Evolutionary conservation across 1,284 basidiomycete genomes (phyloP).

Genomic region (Anthracocystis panici-leucophaei): DNA sequence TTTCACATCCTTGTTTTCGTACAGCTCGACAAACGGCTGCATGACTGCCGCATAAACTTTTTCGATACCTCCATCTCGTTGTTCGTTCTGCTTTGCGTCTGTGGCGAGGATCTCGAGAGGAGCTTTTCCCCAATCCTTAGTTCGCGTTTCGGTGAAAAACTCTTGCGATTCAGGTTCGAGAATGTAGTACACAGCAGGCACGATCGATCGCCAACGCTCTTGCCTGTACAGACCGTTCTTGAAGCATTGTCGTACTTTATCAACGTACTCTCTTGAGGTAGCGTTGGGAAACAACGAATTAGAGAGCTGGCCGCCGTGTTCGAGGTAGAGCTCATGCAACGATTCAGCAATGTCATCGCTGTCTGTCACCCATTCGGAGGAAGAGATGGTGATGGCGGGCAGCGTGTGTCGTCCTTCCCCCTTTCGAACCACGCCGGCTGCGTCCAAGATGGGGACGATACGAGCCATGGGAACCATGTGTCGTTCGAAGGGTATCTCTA

Average conservation of each 20-base stretch:
- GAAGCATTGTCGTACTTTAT: conserved; percentile 1
- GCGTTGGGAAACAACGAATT: conserved; percentile 29
- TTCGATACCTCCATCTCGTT: conserved; percentile 15
- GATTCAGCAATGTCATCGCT: conserved; percentile 24
- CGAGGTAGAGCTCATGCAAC: conserved; percentile 30
- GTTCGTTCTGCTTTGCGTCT: conserved; percentile 17
- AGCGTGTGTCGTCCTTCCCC: conserved; percentile 4
- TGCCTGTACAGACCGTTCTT: conserved; percentile 1
- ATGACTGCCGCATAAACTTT: conserved; percentile 19
- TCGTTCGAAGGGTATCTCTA: conserved; percentile 28
- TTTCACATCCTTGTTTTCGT: conserved; percentile 16
- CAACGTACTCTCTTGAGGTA: background rate
- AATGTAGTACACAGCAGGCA: conserved; percentile 19
- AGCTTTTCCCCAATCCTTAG: conserved; percentile 18
- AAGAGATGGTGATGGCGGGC: conserved; percentile 31
- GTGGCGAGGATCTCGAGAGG: conserved; percentile 22
- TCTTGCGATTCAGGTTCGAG: conserved; percentile 29
- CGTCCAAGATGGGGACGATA: conserved; percentile 12
- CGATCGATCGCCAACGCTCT: conserved; percentile 26
- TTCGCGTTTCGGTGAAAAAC: conserved; percentile 20
- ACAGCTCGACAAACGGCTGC: conserved; percentile 26
- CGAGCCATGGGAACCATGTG: conserved; percentile 18
- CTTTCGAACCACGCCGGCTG: background rate
- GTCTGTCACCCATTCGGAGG: conserved; percentile 25
- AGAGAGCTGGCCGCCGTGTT: conserved; percentile 9